Percentiles rank a stretch among this genome's conserved stretches.
These are phyloP conservation scores for Acanthamoeba royreba DNA, from an alignment of 208 protist genomes.

Conservation along the genomic window DNA sequence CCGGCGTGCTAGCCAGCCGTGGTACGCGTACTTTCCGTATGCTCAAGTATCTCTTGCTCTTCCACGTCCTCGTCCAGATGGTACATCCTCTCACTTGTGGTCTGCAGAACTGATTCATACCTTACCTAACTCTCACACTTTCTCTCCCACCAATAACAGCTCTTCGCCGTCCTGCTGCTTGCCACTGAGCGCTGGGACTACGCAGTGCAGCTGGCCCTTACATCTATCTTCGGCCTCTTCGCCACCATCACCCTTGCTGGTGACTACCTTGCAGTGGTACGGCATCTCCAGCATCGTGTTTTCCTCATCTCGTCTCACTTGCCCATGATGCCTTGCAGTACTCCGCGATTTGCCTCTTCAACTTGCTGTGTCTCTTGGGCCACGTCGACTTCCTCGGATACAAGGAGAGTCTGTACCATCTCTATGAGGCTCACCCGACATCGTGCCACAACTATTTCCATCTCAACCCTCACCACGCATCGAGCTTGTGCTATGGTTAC, in stretches of 20 bases:
- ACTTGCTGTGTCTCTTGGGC: slow-evolving; percentile 4
- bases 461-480: neutral
- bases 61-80: slow-evolving; percentile 25
- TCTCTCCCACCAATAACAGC: too few relatives aligned
- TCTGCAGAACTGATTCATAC: too few relatives aligned
- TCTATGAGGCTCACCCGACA: neutral
- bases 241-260: slow-evolving; percentile 4
- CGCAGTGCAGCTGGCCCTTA: neutral
- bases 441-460: neutral
- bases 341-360: neutral
- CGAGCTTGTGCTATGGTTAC: slow-evolving; percentile 33
- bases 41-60: neutral
- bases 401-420: neutral
- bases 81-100: too few relatives aligned
- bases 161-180: slow-evolving; percentile 8
- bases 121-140: too few relatives aligned
- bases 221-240: slow-evolving; percentile 7
- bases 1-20: neutral
- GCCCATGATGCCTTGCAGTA: neutral
- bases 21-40: neutral
- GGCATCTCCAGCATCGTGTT: too few relatives aligned
- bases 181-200: neutral
- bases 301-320: neutral
- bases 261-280: slow-evolving; percentile 11
- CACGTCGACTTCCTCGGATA: neutral